Evolutionary conservation across 495 filamentous ascomycete genomes (phyloP).

Genomic region (Aspergillus bertholletiae): DNA sequence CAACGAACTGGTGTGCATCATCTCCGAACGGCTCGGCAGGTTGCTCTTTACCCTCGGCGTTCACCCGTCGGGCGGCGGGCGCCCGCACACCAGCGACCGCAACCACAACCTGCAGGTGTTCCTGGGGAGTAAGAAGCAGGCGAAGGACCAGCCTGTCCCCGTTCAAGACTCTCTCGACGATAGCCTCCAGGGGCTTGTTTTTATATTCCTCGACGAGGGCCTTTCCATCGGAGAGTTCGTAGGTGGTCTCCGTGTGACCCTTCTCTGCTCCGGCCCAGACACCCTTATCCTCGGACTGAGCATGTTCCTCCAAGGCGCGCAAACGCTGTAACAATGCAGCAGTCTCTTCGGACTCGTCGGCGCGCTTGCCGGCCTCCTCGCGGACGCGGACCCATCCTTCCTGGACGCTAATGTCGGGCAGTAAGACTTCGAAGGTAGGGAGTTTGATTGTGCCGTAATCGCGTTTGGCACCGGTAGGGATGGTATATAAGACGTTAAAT

Average conservation of each 20-base stretch:
- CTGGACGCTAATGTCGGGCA: constrained; percentile 76
- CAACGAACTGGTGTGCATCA: constrained; percentile 81
- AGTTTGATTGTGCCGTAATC: constrained; percentile 82
- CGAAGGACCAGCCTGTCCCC: constrained; percentile 89
- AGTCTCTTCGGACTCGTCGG: constrained; percentile 76
- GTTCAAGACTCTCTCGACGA: constrained; percentile 83
- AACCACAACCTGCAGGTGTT: constrained; percentile 80
- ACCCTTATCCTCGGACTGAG: constrained; percentile 72
- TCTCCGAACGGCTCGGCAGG: constrained; percentile 84
- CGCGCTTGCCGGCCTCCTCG: constrained; percentile 81
- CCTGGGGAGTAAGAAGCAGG: constrained; percentile 67
- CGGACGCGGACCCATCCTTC: constrained; percentile 89
- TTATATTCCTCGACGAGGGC: constrained; percentile 72
- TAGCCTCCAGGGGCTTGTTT: constrained; percentile 70
- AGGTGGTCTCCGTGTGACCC: constrained; percentile 67
- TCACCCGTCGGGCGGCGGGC: constrained; percentile 78
- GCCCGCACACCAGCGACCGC: constrained; percentile 87
- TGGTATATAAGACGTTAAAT: constrained; percentile 77
- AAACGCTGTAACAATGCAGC: constrained; percentile 69
- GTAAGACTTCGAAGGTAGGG: constrained; percentile 61
- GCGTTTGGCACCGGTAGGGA: constrained; percentile 73
- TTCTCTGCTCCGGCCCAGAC: constrained; percentile 60
- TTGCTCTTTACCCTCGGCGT: constrained; percentile 72
- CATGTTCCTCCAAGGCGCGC: constrained; percentile 72
- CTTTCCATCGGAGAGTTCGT: constrained; percentile 72